These are phyloP conservation scores for Thelonectria blattea DNA, from an alignment of 2,329 filamentous ascomycete genomes.

Conservation along the genomic window DNA sequence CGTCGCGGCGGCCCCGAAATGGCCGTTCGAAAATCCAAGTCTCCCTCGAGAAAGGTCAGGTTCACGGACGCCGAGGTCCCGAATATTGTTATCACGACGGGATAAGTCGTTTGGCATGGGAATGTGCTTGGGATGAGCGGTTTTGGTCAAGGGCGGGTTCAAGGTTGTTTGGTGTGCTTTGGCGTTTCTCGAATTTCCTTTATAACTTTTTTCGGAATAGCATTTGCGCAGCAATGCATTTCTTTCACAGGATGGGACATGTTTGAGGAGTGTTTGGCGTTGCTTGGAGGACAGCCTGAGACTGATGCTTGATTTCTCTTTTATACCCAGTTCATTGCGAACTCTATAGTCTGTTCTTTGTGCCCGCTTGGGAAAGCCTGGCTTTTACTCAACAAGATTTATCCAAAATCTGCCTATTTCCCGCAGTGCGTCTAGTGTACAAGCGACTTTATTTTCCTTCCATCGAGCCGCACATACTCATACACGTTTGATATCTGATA, in stretches of 20 bases:
- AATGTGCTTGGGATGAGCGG: not conserved
- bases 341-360: not conserved
- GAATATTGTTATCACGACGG: conserved; percentile 41
- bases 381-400: conserved; percentile 3
- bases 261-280: conserved; percentile 12
- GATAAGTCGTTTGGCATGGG: conserved; percentile 28
- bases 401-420: conserved; percentile 2
- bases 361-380: conserved; percentile 5
- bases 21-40: conserved; percentile 35
- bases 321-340: conserved; percentile 20
- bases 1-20: conserved; percentile 47
- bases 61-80: conserved; percentile 49
- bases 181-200: not conserved
- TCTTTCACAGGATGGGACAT: not conserved
- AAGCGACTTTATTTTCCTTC: conserved; percentile 19
- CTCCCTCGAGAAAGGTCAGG: conserved; percentile 45
- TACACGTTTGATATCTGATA: conserved; percentile 27
- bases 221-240: not conserved
- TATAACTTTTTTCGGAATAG: not conserved
- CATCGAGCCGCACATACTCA: conserved; percentile 27
- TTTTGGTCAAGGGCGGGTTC: not conserved
- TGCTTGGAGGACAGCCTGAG: conserved; percentile 5
- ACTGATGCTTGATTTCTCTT: conserved; percentile 5
- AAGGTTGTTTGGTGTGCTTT: not conserved
- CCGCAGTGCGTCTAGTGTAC: not conserved